Conservation (phyloP, 2,329 filamentous ascomycete species). For the Bipolaris cookei region DNA sequence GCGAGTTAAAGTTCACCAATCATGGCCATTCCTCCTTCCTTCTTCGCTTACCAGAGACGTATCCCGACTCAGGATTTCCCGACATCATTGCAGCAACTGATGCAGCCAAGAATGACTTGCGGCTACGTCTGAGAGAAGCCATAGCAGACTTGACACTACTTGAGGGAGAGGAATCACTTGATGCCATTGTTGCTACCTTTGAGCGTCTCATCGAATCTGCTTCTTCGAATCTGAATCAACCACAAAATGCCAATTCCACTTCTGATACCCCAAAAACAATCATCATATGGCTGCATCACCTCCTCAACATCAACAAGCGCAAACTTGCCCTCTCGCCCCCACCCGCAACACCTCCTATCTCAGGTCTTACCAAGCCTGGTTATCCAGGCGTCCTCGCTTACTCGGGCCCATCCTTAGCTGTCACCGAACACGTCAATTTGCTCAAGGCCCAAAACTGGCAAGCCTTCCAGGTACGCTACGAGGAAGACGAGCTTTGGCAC, state of each 20-base stretch:
- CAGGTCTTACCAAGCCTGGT: conserved; percentile 55
- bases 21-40: conserved; percentile 34
- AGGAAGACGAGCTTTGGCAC: conserved; percentile 48
- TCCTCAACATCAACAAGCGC: conserved; percentile 55
- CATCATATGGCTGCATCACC: conserved; percentile 56
- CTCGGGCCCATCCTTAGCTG: conserved; percentile 46
- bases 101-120: conserved; percentile 46
- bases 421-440: conserved; percentile 52
- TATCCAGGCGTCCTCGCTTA: conserved; percentile 56
- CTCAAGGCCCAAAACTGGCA: conserved; percentile 55
- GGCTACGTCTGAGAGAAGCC: conserved; percentile 39
- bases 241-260: not conserved
- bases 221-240: not conserved
- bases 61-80: conserved; percentile 47
- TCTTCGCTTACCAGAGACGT: conserved; percentile 50
- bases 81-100: conserved; percentile 49
- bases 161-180: conserved; percentile 53
- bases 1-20: conserved; percentile 49
- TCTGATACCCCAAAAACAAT: conserved; percentile 44
- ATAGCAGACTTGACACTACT: conserved; percentile 33
- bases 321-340: conserved; percentile 52
- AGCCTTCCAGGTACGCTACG: conserved; percentile 55
- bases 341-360: conserved; percentile 30
- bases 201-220: conserved; percentile 26
- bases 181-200: conserved; percentile 52